phyloP scores from a whole-genome alignment of 345 rosid genomes.

The thale cress (Arabidopsis thaliana) region DNA sequence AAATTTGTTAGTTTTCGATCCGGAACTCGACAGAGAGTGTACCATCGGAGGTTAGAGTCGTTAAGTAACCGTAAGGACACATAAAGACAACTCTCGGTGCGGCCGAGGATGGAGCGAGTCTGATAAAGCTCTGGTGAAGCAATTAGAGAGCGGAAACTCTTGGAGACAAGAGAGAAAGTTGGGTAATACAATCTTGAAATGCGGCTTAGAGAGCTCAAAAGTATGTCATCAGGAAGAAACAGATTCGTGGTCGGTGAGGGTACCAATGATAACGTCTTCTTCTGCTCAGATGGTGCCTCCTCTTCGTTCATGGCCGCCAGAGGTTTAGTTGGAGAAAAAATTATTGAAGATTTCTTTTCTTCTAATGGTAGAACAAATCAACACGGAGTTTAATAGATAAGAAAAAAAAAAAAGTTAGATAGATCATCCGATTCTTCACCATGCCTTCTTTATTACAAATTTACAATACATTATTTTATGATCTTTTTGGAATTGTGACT shows the following conservation, averaged over 20 bases:
- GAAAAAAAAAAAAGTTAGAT: neutral
- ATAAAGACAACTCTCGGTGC: constrained; percentile 58
- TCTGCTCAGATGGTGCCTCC: constrained; percentile 2
- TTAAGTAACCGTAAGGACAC: constrained; percentile 55
- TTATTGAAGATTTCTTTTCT: neutral
- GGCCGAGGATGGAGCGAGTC: constrained; percentile 46
- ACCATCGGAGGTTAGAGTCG: constrained; percentile 35
- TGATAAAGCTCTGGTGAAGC: constrained; percentile 61
- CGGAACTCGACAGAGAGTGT: too few relatives aligned
- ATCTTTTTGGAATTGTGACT: neutral
- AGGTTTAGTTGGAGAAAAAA: neutral
- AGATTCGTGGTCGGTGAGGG: constrained; percentile 9
- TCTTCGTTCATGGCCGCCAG: constrained; percentile 9
- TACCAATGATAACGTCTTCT: constrained; percentile 1
- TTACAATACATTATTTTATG: neutral
- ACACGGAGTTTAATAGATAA: neutral
- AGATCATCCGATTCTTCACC: neutral
- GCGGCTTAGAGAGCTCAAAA: constrained; percentile 62
- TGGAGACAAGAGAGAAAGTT: constrained; percentile 63
- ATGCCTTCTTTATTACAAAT: neutral
- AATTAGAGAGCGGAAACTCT: constrained; percentile 54
- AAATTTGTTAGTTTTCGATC: too few relatives aligned
- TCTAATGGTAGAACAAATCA: neutral
- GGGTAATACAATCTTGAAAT: constrained; percentile 63
- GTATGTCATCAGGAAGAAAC: constrained; percentile 64